Evolutionary conservation across 768 basidiomycete species (phyloP).

Genomic region (Mycena kentingensis): DNA sequence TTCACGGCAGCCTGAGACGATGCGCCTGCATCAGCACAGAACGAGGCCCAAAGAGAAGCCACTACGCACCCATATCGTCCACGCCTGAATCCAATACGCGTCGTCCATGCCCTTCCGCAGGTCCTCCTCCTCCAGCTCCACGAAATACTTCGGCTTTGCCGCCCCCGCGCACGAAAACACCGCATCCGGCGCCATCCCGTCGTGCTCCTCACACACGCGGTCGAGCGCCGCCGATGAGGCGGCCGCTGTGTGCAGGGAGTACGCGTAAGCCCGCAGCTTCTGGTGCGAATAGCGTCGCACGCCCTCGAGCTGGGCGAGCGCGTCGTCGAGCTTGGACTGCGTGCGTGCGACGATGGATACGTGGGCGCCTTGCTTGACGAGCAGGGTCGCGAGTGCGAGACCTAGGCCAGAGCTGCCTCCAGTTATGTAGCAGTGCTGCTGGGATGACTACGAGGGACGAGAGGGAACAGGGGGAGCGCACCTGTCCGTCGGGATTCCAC

Average conservation of each 20-base stretch:
- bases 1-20: slow-evolving; percentile 68
- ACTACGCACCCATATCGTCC: slow-evolving; percentile 52
- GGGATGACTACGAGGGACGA: not conserved
- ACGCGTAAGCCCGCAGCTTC: slow-evolving; percentile 64
- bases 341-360: slow-evolving; percentile 87
- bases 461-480: not conserved
- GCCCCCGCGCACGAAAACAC: too few relatives aligned
- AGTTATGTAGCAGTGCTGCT: slow-evolving; percentile 86
- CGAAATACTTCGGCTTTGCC: too few relatives aligned
- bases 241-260: slow-evolving; percentile 53
- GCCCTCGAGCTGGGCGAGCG: slow-evolving; percentile 68
- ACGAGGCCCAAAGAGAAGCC: not conserved
- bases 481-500: not conserved
- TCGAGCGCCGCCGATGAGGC: slow-evolving; percentile 62
- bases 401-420: slow-evolving; percentile 86
- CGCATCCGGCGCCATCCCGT: too few relatives aligned
- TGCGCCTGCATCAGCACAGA: not conserved
- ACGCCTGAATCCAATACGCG: slow-evolving; percentile 55
- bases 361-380: slow-evolving; percentile 71
- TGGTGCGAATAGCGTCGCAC: too few relatives aligned
- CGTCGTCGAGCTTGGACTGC: too few relatives aligned
- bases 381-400: slow-evolving; percentile 64
- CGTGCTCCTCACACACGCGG: too few relatives aligned
- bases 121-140: too few relatives aligned
- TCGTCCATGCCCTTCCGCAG: too few relatives aligned